Conservation (phyloP, 768 basidiomycete species). For the Antrodiella citrinella region DNA sequence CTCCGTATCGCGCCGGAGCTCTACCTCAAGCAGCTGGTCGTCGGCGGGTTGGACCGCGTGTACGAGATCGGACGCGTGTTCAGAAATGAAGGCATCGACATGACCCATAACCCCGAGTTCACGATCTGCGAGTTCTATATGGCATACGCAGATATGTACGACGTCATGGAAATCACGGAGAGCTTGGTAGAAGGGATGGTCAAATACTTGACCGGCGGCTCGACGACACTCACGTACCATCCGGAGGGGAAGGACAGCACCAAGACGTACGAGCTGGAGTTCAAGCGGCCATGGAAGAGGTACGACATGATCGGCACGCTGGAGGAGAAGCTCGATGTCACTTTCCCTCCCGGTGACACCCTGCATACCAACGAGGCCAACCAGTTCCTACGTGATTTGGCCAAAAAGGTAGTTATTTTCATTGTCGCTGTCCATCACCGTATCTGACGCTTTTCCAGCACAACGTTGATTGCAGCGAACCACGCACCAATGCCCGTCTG, state of each 20-base stretch:
- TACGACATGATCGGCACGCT: slow-evolving; percentile 97
- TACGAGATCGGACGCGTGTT: slow-evolving; percentile 99
- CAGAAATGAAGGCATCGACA: slow-evolving; percentile 96
- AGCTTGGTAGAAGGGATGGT: slow-evolving; percentile 85
- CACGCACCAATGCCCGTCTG: slow-evolving; percentile 88
- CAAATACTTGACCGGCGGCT: slow-evolving; percentile 73
- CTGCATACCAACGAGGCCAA: slow-evolving; percentile 85
- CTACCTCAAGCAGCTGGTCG: slow-evolving; percentile 95
- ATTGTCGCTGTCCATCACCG: not conserved
- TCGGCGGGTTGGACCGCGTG: slow-evolving; percentile 95
- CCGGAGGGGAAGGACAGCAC: slow-evolving; percentile 89
- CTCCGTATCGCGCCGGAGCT: slow-evolving; percentile 97
- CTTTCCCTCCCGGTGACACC: slow-evolving; percentile 88
- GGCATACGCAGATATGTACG: slow-evolving; percentile 99
- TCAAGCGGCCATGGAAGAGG: slow-evolving; percentile 92
- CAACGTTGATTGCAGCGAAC: slow-evolving; percentile 94
- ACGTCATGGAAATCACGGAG: slow-evolving; percentile 97
- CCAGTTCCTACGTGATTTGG: slow-evolving; percentile 78
- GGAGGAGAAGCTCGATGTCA: slow-evolving; percentile 87
- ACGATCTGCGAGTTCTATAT: slow-evolving; percentile 99
- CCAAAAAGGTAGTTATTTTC: slow-evolving; percentile 55
- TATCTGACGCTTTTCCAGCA: slow-evolving; percentile 40
- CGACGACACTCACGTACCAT: slow-evolving; percentile 76
- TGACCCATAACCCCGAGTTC: slow-evolving; percentile 99
- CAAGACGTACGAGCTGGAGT: slow-evolving; percentile 72